Percentiles rank a stretch among this genome's conserved stretches.
Evolutionary conservation across 2,329 filamentous ascomycete genomes (phyloP).

Genomic region (Botrytis tulipae): DNA sequence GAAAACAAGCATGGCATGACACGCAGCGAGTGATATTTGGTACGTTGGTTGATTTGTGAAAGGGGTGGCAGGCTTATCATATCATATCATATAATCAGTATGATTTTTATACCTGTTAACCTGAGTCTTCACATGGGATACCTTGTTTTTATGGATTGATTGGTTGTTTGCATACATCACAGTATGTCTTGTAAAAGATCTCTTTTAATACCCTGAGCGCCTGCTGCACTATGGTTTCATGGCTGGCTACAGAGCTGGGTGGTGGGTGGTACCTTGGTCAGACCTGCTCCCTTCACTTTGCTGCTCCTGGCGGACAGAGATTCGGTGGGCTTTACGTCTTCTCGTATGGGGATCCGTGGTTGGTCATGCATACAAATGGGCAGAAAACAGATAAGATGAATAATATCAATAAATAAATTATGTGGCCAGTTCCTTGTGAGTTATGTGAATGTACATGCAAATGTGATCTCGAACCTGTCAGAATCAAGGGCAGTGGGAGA

Average conservation of each 20-base stretch:
- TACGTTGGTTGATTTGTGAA: not conserved
- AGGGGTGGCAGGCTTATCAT: not conserved
- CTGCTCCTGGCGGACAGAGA: not conserved
- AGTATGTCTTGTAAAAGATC: constrained; percentile 1
- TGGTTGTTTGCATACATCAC: constrained; percentile 9
- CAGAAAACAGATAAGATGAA: constrained; percentile 6
- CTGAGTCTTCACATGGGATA: not conserved
- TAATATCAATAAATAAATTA: not conserved
- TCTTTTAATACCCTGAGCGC: not conserved
- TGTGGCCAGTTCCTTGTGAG: not conserved
- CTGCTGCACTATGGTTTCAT: not conserved
- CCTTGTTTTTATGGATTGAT: constrained; percentile 10
- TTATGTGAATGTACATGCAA: not conserved
- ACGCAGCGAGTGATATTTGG: constrained; percentile 11
- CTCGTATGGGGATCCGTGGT: not conserved
- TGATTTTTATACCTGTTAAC: constrained; percentile 9
- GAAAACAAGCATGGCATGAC: not conserved
- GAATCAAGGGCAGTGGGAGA: no score
- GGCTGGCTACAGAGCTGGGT: not conserved
- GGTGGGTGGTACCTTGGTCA: constrained; percentile 1
- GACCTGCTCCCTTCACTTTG: not conserved
- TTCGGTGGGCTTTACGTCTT: not conserved
- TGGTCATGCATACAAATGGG: not conserved
- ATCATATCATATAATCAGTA: not conserved
- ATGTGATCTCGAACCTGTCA: no score